Evolutionary conservation across 1,284 basidiomycete genomes (phyloP).

Genomic region (Cryptococcus hybrid): DNA sequence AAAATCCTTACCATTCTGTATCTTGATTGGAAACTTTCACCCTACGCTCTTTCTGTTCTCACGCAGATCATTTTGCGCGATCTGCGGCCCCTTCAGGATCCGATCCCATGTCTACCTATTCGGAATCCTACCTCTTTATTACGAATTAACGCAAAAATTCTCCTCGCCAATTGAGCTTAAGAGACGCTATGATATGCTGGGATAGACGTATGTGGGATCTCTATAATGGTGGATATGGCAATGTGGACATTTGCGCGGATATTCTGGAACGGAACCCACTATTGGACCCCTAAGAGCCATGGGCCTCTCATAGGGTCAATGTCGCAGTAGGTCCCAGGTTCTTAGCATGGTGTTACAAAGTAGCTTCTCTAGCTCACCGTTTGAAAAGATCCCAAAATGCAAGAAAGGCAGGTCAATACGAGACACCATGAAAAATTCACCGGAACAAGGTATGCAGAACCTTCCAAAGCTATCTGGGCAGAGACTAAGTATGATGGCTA

Average conservation of each 20-base stretch:
- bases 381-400: constrained; percentile 71
- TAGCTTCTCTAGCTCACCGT: neutral
- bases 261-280: constrained; percentile 51
- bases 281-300: constrained; percentile 11
- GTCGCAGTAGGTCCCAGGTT: constrained; percentile 55
- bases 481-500: constrained; percentile 92
- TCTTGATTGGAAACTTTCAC: constrained; percentile 50
- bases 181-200: constrained; percentile 69
- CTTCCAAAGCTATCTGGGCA: constrained; percentile 62
- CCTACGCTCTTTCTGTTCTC: constrained; percentile 63
- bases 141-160: constrained; percentile 27
- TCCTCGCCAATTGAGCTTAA: constrained; percentile 58
- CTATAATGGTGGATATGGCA: constrained; percentile 57
- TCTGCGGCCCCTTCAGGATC: constrained; percentile 70
- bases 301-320: constrained; percentile 53
- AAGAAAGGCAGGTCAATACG: constrained; percentile 63
- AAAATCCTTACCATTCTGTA: constrained; percentile 22
- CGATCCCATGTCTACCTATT: constrained; percentile 52
- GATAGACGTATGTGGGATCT: constrained; percentile 62
- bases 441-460: constrained; percentile 3
- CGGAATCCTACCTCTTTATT: constrained; percentile 36
- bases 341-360: neutral
- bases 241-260: constrained; percentile 61
- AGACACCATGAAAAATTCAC: constrained; percentile 59
- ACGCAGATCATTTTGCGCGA: constrained; percentile 83